Evolutionary conservation across 768 basidiomycete genomes (phyloP).

Genomic region (Tubosaeta sp.): DNA sequence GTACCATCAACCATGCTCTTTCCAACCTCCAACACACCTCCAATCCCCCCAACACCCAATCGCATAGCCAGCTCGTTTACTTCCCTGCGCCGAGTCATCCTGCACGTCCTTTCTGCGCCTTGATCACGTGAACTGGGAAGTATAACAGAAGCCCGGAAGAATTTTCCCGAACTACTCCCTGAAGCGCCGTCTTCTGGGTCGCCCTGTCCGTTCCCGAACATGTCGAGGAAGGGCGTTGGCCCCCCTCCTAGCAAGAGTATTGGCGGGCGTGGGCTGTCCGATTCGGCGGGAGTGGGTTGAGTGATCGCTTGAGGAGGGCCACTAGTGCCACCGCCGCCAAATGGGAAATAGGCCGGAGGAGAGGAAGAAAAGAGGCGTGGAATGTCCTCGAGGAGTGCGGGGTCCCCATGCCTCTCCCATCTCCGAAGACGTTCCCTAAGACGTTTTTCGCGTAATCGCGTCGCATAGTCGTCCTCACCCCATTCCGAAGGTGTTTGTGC

Average conservation of each 20-base stretch:
- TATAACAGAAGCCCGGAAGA: slow-evolving; percentile 68
- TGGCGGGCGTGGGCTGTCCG: slow-evolving; percentile 22
- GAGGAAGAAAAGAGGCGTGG: slow-evolving; percentile 45
- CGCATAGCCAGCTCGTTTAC: slow-evolving; percentile 80
- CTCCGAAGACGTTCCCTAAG: slow-evolving; percentile 64
- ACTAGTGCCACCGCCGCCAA: neutral
- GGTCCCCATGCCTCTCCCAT: slow-evolving; percentile 65
- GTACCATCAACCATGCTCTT: neutral
- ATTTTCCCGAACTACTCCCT: slow-evolving; percentile 27
- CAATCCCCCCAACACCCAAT: slow-evolving; percentile 76
- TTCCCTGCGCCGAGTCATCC: slow-evolving; percentile 62
- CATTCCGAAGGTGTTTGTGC: slow-evolving; percentile 40
- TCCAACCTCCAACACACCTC: slow-evolving; percentile 51
- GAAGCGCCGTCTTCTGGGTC: slow-evolving; percentile 16
- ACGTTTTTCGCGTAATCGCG: slow-evolving; percentile 66
- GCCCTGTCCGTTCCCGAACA: slow-evolving; percentile 16
- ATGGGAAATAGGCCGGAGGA: slow-evolving; percentile 6
- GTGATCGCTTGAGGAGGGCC: slow-evolving; percentile 17
- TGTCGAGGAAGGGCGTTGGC: slow-evolving; percentile 22
- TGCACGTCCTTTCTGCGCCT: slow-evolving; percentile 48
- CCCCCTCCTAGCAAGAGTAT: slow-evolving; percentile 24
- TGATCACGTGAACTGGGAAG: slow-evolving; percentile 60
- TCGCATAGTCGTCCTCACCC: slow-evolving; percentile 63
- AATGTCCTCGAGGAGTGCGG: slow-evolving; percentile 56
- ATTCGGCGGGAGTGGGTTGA: slow-evolving; percentile 24